Base-by-base conservation (phyloP, 495 filamentous ascomycete species). In the Viridothelium virens region DNA sequence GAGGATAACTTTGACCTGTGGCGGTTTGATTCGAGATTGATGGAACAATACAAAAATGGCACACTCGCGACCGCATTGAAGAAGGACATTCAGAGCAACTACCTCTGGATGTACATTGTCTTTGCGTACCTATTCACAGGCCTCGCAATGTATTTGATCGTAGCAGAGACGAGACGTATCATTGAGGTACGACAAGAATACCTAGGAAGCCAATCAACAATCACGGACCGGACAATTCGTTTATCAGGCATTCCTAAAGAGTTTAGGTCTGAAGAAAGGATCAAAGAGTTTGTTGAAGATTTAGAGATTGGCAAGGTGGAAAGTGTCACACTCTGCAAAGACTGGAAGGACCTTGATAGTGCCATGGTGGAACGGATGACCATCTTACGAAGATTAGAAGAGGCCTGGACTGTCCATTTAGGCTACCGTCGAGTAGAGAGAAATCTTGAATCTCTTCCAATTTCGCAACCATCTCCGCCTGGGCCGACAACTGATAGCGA, bases 231-330 rank as follows among this genome's bases (percentile, higher is more conserved):
- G 44, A 99, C 95, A 0, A 90, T 99, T 73, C 87, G 90, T 3
- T 77, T 99, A 10, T 93, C 94, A 1, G 92, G 92, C 2, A 92
- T 99, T 39, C 95, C 95, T 0, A 74, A 73, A 5, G 89, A 95
- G 11, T 76, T 97, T 64, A 82, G 86, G 63, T 89, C 89, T 0
- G 92, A 97, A 72, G 85, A 86, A 14, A 87, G 87, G 65, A 90
- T 99, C 66, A 92, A 90, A 69, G 83, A 91, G 34, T 89, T 96
- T 65, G 83, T 99, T 31, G 91, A 99, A 71, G 87, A 86, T 41
- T 77, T 99, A 31, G 85, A 88, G 62, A 91, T 99, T 70, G 95
- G 95, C n/a, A 91, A 90, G 70, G 95, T 97, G 3, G 91, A 96
- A 61, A 89, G 82, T 64, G 90, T 99, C 12, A 91, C 87, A 0